Evolutionary conservation across 768 basidiomycete genomes (phyloP).

Genomic region (Tylopilus vinaceipallidus): DNA sequence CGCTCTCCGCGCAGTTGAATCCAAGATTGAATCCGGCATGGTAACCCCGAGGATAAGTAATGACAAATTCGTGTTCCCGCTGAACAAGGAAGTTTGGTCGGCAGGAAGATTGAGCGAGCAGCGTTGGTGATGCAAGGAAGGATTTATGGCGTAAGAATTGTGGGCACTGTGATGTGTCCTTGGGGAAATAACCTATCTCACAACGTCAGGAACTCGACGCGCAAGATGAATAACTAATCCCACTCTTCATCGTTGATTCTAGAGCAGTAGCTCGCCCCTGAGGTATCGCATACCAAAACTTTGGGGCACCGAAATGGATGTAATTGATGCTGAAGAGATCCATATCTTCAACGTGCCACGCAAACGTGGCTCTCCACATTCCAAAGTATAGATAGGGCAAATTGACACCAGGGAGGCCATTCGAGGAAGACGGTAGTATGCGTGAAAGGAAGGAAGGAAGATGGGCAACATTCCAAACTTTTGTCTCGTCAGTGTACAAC

Average conservation of each 20-base stretch:
- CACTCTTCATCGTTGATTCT: conserved; percentile 89
- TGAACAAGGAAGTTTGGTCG: conserved; percentile 87
- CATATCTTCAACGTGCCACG: conserved; percentile 99
- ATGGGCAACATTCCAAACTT: conserved; percentile 90
- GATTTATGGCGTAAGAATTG: conserved; percentile 98
- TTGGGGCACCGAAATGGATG: conserved; percentile 97
- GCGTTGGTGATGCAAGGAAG: conserved; percentile 85
- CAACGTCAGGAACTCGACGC: conserved; percentile 6
- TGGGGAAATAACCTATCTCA: conserved; percentile 78
- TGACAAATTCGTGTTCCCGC: conserved; percentile 92
- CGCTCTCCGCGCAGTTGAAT: conserved; percentile 96
- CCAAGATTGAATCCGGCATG: conserved; percentile 96
- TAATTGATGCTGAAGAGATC: conserved; percentile 99
- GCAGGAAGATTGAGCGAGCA: conserved; percentile 76
- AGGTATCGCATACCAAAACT: conserved; percentile 96
- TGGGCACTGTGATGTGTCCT: conserved; percentile 78
- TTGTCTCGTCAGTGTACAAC: conserved; percentile 72
- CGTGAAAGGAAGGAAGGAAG: conserved; percentile 85
- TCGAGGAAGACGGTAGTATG: conserved; percentile 61
- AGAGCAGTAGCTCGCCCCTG: conserved; percentile 78
- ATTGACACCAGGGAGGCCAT: conserved; percentile 91
- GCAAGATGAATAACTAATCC: conserved; percentile 12
- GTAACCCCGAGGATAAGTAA: conserved; percentile 93
- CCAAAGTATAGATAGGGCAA: conserved; percentile 98
- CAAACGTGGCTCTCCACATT: conserved; percentile 99